Conservation (phyloP, 495 filamentous ascomycete species). For the Oidiodendron maius region DNA sequence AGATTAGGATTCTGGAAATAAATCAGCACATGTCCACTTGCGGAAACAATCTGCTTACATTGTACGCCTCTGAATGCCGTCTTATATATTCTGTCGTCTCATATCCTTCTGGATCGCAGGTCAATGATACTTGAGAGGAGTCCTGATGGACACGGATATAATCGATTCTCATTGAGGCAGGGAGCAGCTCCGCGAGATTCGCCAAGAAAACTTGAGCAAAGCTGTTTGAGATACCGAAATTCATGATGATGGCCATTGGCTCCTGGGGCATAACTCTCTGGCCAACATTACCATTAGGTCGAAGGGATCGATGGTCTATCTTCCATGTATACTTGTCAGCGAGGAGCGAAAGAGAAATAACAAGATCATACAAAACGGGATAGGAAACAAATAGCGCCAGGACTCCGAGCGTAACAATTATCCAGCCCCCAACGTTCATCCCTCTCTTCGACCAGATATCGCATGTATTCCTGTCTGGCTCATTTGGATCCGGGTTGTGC, state of each 20-base stretch:
- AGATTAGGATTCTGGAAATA: constrained; percentile 49
- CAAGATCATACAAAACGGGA: constrained; percentile 56
- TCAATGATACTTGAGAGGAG: constrained; percentile 21
- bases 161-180: constrained; percentile 66
- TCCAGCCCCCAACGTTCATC: constrained; percentile 62
- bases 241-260: constrained; percentile 63
- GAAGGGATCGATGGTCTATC: constrained; percentile 56
- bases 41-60: background rate
- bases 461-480: constrained; percentile 57
- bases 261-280: constrained; percentile 63
- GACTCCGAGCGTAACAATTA: constrained; percentile 55
- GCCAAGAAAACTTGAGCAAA: constrained; percentile 58
- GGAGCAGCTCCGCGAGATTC: constrained; percentile 48
- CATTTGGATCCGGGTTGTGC: constrained; percentile 65
- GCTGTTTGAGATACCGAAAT: constrained; percentile 66
- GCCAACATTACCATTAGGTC: constrained; percentile 71
- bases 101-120: background rate
- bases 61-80: background rate
- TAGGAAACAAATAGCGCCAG: constrained; percentile 68
- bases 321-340: constrained; percentile 62
- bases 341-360: constrained; percentile 66
- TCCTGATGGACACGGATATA: constrained; percentile 75
- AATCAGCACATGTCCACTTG: background rate
- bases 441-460: constrained; percentile 65
- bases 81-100: background rate